These are phyloP conservation scores for Aspergillus bridgeri DNA, from an alignment of 495 filamentous ascomycete species.

Conservation along the genomic window DNA sequence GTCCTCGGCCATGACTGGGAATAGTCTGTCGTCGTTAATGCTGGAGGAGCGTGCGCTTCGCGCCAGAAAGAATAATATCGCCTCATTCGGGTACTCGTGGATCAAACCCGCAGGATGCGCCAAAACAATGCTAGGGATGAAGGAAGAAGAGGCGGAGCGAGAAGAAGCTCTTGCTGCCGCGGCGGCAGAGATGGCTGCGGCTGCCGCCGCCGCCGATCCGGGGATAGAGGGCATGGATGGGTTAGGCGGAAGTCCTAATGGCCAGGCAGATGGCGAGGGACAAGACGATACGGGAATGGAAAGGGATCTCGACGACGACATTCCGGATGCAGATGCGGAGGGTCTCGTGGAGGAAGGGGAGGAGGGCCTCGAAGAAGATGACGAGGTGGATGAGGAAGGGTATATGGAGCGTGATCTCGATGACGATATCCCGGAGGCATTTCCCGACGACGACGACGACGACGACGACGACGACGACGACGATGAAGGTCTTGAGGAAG, in stretches of 20 bases:
- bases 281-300: constrained; percentile 37
- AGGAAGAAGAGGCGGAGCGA: constrained; percentile 74
- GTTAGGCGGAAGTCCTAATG: constrained; percentile 6
- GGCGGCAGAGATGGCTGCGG: constrained; percentile 62
- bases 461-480: constrained; percentile 46
- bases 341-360: constrained; percentile 42
- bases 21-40: constrained; percentile 56
- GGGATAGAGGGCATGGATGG: constrained; percentile 25
- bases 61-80: constrained; percentile 66
- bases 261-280: constrained; percentile 26
- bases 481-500: constrained; percentile 28
- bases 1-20: constrained; percentile 26
- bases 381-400: constrained; percentile 36
- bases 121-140: constrained; percentile 73
- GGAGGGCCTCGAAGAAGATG: constrained; percentile 38
- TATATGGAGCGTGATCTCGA: constrained; percentile 49
- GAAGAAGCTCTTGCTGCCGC: constrained; percentile 73
- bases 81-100: constrained; percentile 73
- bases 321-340: constrained; percentile 42
- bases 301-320: constrained; percentile 47
- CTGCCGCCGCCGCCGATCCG: constrained; percentile 53
- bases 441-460: constrained; percentile 44
- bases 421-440: constrained; percentile 50
- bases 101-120: constrained; percentile 70
- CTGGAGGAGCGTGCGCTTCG: constrained; percentile 66